Evolutionary conservation across 805 yeast species (phyloP).

Genomic region (Teunomyces atbi): DNA sequence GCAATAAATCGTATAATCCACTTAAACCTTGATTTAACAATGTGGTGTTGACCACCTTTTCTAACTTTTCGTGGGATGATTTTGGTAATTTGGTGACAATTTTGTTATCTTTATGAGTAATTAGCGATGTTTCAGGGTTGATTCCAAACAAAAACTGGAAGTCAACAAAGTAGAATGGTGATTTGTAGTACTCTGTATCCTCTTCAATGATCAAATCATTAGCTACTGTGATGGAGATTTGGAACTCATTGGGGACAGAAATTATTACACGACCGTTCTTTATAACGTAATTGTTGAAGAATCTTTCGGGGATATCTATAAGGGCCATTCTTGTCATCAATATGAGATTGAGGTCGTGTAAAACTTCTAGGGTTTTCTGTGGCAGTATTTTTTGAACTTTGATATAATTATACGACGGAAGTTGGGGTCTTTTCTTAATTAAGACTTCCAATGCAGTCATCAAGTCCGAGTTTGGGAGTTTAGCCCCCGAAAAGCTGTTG

Average conservation of each 20-base stretch:
- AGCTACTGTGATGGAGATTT: constrained; percentile 65
- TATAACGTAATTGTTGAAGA: constrained; percentile 56
- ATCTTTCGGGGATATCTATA: constrained; percentile 62
- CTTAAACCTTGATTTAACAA: constrained; percentile 46
- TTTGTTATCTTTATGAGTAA: constrained; percentile 27
- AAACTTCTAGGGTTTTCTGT: constrained; percentile 54
- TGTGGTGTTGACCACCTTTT: constrained; percentile 52
- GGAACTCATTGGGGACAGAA: constrained; percentile 61
- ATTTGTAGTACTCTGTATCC: constrained; percentile 44
- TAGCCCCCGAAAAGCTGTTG: constrained; percentile 79
- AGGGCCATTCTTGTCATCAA: constrained; percentile 74
- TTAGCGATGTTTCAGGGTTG: constrained; percentile 33
- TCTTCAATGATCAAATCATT: constrained; percentile 51
- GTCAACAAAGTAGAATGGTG: constrained; percentile 77
- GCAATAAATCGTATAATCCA: constrained; percentile 56
- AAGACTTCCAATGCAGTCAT: constrained; percentile 85
- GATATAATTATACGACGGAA: constrained; percentile 62
- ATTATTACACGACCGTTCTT: constrained; percentile 76
- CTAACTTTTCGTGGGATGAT: constrained; percentile 42
- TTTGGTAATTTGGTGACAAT: constrained; percentile 30
- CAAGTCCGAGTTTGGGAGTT: constrained; percentile 88
- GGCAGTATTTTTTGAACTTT: constrained; percentile 51
- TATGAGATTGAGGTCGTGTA: constrained; percentile 68
- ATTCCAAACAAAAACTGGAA: constrained; percentile 62
- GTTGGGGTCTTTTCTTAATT: constrained; percentile 70